Evolutionary conservation across 2,329 filamentous ascomycete species (phyloP), one percentile per base, ranked within the genome.

Genomic region (Colletotrichum orchidophilum): DNA sequence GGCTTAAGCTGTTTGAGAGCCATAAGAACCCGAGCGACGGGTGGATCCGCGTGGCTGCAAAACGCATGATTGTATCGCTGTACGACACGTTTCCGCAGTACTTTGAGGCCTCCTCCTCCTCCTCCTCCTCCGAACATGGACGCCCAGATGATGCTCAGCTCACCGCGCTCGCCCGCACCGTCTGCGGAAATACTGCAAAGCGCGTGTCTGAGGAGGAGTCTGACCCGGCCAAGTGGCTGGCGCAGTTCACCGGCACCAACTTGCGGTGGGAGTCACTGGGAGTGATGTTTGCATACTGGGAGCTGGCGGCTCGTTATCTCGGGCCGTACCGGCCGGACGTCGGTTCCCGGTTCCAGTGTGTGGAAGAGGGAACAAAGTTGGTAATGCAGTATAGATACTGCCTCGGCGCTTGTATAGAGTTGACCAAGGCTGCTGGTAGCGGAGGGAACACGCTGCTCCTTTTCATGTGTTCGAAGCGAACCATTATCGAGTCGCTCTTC

Each of bases 181-280:
- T 86, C 15, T 83, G 79, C 63, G 68, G 74, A 27, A 85, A 85
- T 54, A 84, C 83, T 0, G 73, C 78, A 0, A 77, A 75, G 7
- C 79, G 80, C 0, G 76, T 84, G 11, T 73, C 72, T 0, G 82
- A 85, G 15, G 75, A 81, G 0, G 78, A 81, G 9, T 70, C 76
- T 0, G 77, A 80, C n/a, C 73, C 80, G 0, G 72, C 80, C 3
- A 74, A 75, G n/a, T 86, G 83, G 83, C 73, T 81, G 0, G 75
- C 74, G 2, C 81, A 84, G 42, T 83, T 86, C 58, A 77, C 76
- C 0, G 83, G 83, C 0, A 70, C 72, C 0, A 80, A 80, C 18
- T 75, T 83, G 24, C 78, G 84, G 1, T 86, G 84, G 84, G 84
- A 86, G 63, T 80, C 81, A 0, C 64, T 86, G 1, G 84, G 83